Base-by-base conservation (phyloP, 176 grass and related monocot species). In the Carex kokanica region DNA sequence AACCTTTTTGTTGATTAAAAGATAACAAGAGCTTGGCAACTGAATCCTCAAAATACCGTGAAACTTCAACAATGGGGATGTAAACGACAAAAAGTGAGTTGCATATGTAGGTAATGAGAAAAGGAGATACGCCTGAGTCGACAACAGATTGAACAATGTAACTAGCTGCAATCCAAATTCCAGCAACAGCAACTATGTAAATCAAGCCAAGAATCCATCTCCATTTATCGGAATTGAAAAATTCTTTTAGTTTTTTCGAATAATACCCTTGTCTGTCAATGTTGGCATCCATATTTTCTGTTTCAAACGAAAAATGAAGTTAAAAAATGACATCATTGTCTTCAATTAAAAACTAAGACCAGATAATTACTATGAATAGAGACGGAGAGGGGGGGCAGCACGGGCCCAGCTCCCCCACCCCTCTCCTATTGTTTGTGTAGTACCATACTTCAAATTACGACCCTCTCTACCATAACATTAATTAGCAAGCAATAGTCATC, bases 131-230 rank as follows among this genome's bases (percentile, higher is more conserved):
- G 23, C 96, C 96, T 0, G 56, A 86, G 72, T 99, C 96, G 45
- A 99, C 96, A 8, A 99, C 96, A 62, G 96, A 99, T 82, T 99
- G 96, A 52, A 99, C 96, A 13, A 99, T 95, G 89, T 95, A 99
- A 87, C 96, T 99, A 9, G 96, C 96, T 25, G 92, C 91, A 58
- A 99, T 99, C 96, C 96, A 99, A 85, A 99, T 95, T 32, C 56
- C 45, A 1, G 96, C 96, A 32, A 99, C 91, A 81, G 91, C 88
- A 45, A 99, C 73, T 13, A 99, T 92, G 88, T 99, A 99, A 65
- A 95, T 84, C 86, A 99, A 68, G 13, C 96, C 96, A 5, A 99
- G 81, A 59, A 80, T 89, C 96, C 96, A 99, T 65, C 86, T 86
- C 91, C 88, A 90, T 14, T 91, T 89, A 29, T 93, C 55, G 8